Evolutionary conservation across 177 flowering plant genomes (phyloP), one percentile per base, ranked within the genome.

Genomic region (Tripterygium wilfordii): DNA sequence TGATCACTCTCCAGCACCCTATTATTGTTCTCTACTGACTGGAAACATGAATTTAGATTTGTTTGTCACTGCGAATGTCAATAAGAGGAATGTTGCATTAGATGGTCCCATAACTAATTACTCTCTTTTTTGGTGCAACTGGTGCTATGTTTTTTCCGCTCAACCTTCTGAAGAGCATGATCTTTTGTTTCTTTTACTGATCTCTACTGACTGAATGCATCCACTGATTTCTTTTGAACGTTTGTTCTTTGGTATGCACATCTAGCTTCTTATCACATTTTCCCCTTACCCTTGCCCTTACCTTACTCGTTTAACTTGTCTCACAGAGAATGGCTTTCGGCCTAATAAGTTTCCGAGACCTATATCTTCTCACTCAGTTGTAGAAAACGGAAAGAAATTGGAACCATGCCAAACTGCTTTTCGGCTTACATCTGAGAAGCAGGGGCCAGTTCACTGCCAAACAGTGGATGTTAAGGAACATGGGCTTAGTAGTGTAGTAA

Each of bases 251-350:
- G 38, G 3, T 35, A 6, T 10, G 38, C 16, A 10, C 14, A 15
- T 35, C 38, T 15, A 13, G 4, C 16, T 7, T 19, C 15, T 43
- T 24, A 24, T n/a, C n/a, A n/a, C n/a, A n/a, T n/a, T n/a, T n/a
- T n/a, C n/a, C n/a, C n/a, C n/a, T n/a, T n/a, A n/a, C n/a, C n/a
- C n/a, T n/a, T n/a, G n/a, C n/a, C n/a, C n/a, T n/a, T n/a, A n/a
- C n/a, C n/a, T 29, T 33, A 9, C 18, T 39, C 41, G 15, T 46
- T 32, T 42, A 0, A 20, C 30, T 44, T 33, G 48, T 36, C 12
- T 36, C 22, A 21, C 65, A 70, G 75, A 44, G 15, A 40, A 56
- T 38, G 63, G 42, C 6, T n/a, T n/a, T n/a, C n/a, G n/a, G n/a
- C n/a, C n/a, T n/a, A n/a, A n/a, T n/a, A n/a, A n/a, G n/a, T 39